Percentiles rank a stretch among this genome's conserved stretches.
phyloP scores from a whole-genome alignment of 148 eudicot genomes.

The Cornus suecica region DNA sequence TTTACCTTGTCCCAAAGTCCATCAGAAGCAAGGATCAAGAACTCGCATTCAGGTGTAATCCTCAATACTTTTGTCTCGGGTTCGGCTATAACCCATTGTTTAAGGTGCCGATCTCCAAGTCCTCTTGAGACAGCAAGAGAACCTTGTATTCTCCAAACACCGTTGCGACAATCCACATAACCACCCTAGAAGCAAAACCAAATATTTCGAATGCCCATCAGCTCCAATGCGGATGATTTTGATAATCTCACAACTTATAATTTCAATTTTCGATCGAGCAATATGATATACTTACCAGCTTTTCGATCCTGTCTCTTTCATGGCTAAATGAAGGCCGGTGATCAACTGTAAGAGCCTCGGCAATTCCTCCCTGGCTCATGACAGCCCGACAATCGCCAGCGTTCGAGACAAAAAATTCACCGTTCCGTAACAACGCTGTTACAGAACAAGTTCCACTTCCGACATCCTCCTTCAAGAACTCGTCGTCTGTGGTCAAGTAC shows the following conservation, averaged over 20 bases:
- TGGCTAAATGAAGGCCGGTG: constrained; percentile 51
- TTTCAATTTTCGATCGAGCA: neutral
- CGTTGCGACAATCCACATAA: constrained; percentile 47
- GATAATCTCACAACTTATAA: neutral
- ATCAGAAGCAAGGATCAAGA: constrained; percentile 68
- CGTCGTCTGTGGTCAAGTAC: constrained; percentile 44
- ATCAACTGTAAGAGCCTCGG: constrained; percentile 57
- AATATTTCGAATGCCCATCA: constrained; percentile 1
- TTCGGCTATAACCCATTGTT: constrained; percentile 60
- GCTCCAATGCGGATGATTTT: neutral
- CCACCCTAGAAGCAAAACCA: constrained; percentile 41
- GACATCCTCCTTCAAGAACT: constrained; percentile 40
- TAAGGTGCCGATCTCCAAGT: constrained; percentile 53
- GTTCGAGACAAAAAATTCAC: constrained; percentile 51
- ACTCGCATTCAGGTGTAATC: constrained; percentile 41
- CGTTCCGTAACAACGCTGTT: constrained; percentile 44
- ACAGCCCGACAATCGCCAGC: constrained; percentile 79
- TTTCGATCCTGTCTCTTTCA: constrained; percentile 46
- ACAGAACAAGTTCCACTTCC: constrained; percentile 58
- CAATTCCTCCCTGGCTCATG: constrained; percentile 50
- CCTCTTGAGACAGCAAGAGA: constrained; percentile 67
- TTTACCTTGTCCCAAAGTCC: constrained; percentile 66
- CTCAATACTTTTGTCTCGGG: constrained; percentile 41
- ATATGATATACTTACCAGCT: constrained; percentile 23
- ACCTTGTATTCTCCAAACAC: constrained; percentile 70